Conservation (phyloP, 2,329 filamentous ascomycete species). For the Didymella lethalis region DNA sequence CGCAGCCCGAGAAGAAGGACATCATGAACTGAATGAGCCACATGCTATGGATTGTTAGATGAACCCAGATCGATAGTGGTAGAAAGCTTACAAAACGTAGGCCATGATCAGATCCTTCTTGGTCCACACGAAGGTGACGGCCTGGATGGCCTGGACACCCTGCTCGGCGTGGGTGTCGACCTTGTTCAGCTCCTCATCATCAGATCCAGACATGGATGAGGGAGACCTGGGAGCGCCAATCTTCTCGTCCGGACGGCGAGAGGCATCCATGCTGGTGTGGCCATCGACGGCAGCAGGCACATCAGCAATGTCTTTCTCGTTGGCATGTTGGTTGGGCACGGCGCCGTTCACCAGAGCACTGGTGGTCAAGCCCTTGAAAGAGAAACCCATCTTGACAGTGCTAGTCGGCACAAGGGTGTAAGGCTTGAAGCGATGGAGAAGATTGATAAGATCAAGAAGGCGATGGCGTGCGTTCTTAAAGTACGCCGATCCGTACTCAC, state of each 20-base stretch:
- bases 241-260: slow-evolving; percentile 38
- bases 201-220: slow-evolving; percentile 23
- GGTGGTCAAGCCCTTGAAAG: slow-evolving; percentile 43
- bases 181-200: slow-evolving; percentile 45
- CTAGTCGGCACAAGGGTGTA: slow-evolving; percentile 11
- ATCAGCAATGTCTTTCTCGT: slow-evolving; percentile 38
- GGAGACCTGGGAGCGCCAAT: slow-evolving; percentile 32
- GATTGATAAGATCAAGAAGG: slow-evolving; percentile 41
- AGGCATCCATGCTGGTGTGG: slow-evolving; percentile 38
- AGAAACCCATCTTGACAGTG: slow-evolving; percentile 40
- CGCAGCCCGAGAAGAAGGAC: slow-evolving; percentile 54
- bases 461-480: slow-evolving; percentile 29
- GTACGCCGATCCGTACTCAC: slow-evolving; percentile 27
- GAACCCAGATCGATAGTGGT: not conserved
- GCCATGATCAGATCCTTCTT: slow-evolving; percentile 38
- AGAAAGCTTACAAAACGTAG: slow-evolving; percentile 38
- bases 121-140: slow-evolving; percentile 40
- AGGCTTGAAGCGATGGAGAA: slow-evolving; percentile 14
- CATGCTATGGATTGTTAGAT: slow-evolving; percentile 35
- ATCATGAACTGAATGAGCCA: slow-evolving; percentile 58
- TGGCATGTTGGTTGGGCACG: slow-evolving; percentile 19
- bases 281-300: slow-evolving; percentile 41
- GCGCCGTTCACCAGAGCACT: slow-evolving; percentile 37
- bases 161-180: slow-evolving; percentile 40
- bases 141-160: slow-evolving; percentile 43